A percentile compares a stretch with the other conserved stretches of the same genome.
phyloP scores from a whole-genome alignment of 2,329 filamentous ascomycete species.

The Parastagonospora nodorum region DNA sequence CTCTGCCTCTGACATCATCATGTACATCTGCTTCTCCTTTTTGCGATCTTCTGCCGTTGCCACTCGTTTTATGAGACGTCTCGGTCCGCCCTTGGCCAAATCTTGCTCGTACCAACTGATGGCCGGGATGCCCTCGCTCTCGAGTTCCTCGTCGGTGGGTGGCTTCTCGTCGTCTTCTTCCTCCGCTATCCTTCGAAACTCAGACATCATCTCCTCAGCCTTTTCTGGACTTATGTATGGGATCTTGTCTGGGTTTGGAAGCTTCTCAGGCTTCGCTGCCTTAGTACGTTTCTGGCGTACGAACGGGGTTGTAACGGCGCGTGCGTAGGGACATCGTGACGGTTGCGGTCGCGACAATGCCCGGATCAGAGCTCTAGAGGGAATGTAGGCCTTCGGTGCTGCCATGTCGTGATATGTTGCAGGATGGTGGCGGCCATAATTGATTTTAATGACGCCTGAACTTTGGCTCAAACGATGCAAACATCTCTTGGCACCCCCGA shows the following conservation, averaged over 20 bases:
- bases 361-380: constrained; percentile 31
- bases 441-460: constrained; percentile 3
- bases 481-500: constrained; percentile 32
- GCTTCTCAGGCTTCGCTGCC: constrained; percentile 12
- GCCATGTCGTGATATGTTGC: constrained; percentile 13
- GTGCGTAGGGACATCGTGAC: constrained; percentile 21
- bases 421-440: neutral
- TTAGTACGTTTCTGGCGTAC: constrained; percentile 29
- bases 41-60: constrained; percentile 30
- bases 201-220: neutral
- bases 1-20: constrained; percentile 30
- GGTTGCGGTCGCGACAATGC: constrained; percentile 27
- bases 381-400: constrained; percentile 27
- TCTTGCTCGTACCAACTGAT: constrained; percentile 41
- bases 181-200: neutral
- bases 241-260: neutral
- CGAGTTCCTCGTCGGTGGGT: constrained; percentile 23
- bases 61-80: constrained; percentile 28
- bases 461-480: constrained; percentile 25
- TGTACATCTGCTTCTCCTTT: constrained; percentile 23
- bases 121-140: constrained; percentile 23
- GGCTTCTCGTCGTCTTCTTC: constrained; percentile 11
- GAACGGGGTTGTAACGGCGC: constrained; percentile 19
- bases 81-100: constrained; percentile 24
- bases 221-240: neutral